Percentiles rank a stretch among this genome's conserved stretches.
These are phyloP conservation scores for Ophiostoma quercus DNA, from an alignment of 2,329 filamentous ascomycete species.

Conservation along the genomic window DNA sequence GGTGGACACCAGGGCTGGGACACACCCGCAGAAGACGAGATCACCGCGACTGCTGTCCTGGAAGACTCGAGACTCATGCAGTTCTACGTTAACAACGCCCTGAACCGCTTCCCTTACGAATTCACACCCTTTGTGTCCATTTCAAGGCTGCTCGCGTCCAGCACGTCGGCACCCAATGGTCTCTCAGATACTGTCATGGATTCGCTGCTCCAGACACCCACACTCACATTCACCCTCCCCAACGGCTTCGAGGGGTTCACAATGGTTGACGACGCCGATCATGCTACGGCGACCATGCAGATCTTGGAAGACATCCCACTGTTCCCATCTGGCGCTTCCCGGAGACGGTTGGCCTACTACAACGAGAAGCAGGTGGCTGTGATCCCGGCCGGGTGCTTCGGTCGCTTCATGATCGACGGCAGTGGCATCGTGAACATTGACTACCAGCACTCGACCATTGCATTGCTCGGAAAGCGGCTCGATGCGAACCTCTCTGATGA, in stretches of 20 bases:
- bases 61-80: conserved; percentile 53
- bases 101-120: conserved; percentile 80
- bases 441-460: conserved; percentile 71
- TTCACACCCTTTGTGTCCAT: conserved; percentile 71
- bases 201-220: conserved; percentile 63
- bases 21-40: conserved; percentile 42
- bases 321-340: conserved; percentile 48
- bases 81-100: conserved; percentile 60
- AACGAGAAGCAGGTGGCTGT: conserved; percentile 47
- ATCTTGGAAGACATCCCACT: conserved; percentile 60
- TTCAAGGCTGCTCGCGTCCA: conserved; percentile 57
- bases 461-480: conserved; percentile 70
- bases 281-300: conserved; percentile 62
- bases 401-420: conserved; percentile 71
- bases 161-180: conserved; percentile 37
- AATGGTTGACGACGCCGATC: conserved; percentile 73
- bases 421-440: conserved; percentile 71
- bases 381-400: conserved; percentile 61
- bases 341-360: conserved; percentile 41
- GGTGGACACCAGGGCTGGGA: conserved; percentile 50
- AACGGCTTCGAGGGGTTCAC: conserved; percentile 67
- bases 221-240: conserved; percentile 73
- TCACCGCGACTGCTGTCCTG: conserved; percentile 42
- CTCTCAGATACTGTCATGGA: conserved; percentile 48
- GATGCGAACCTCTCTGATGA: conserved; percentile 60